Percentiles rank a stretch among this genome's conserved stretches.
Evolutionary conservation across 108 stramenopile species (phyloP).

Genomic region (Poteriospumella lacustris): DNA sequence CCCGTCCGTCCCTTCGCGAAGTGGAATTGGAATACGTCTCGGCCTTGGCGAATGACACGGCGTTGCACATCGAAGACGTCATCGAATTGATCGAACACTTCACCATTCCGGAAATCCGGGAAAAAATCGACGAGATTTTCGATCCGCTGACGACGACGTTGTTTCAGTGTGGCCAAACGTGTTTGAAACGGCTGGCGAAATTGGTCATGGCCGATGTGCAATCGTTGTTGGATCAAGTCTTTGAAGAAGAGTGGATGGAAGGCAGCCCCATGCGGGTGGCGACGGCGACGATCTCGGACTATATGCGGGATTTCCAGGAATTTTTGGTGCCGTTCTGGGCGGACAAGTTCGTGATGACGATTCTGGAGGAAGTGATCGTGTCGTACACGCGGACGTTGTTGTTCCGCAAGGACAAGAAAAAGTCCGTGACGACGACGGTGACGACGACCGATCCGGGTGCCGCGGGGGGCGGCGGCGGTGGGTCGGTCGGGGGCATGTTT

Average conservation of each 20-base stretch:
- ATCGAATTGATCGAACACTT: constrained; percentile 15
- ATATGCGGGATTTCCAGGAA: constrained; percentile 5
- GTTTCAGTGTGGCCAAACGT: neutral
- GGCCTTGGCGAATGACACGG: constrained; percentile 1
- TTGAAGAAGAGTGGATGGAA: neutral
- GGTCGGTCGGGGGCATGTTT: too few species aligned
- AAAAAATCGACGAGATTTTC: constrained; percentile 17
- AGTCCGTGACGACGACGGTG: too few species aligned
- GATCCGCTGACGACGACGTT: neutral
- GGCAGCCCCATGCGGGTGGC: neutral
- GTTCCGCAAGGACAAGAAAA: too few species aligned
- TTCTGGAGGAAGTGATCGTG: constrained; percentile 13
- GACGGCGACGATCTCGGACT: constrained; percentile 14
- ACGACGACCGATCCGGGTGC: too few species aligned
- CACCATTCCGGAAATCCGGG: neutral
- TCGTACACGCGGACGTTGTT: neutral
- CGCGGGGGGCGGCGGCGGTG: too few species aligned
- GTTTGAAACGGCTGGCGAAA: neutral
- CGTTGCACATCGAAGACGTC: constrained; percentile 10
- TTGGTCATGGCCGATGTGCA: constrained; percentile 13
- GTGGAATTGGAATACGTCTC: constrained; percentile 10
- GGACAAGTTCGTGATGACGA: neutral
- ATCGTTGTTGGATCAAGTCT: neutral
- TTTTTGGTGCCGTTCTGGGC: constrained; percentile 3
- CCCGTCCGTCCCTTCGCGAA: neutral